Evolutionary conservation across 164 flowering plant genomes (phyloP).

Genomic region (Protea cynaroides): DNA sequence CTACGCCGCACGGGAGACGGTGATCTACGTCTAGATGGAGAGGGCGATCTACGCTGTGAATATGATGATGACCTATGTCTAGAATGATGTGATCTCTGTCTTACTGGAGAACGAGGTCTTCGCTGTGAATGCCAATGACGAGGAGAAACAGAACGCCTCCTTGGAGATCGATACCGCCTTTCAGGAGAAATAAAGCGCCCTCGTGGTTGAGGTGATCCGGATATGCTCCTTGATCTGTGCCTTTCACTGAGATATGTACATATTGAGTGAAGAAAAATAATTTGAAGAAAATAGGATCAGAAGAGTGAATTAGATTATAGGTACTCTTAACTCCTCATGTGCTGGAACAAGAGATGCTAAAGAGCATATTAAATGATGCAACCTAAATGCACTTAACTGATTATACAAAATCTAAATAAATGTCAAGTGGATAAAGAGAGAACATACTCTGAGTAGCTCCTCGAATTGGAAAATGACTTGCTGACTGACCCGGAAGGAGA

Average conservation of each 20-base stretch:
- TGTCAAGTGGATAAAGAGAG: not conserved
- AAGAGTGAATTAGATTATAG: no score
- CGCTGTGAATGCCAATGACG: slow-evolving; percentile 39
- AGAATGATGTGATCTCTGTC: not conserved
- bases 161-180: slow-evolving; percentile 34
- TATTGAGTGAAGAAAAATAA: not conserved
- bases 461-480: slow-evolving; percentile 50
- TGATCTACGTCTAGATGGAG: slow-evolving; percentile 37
- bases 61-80: slow-evolving; percentile 27
- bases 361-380: no score
- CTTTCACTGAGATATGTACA: slow-evolving; percentile 27
- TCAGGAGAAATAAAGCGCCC: slow-evolving; percentile 47
- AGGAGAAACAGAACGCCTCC: slow-evolving; percentile 51
- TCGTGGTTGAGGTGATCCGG: slow-evolving; percentile 50
- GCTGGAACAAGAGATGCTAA: no score
- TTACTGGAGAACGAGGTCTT: slow-evolving; percentile 41
- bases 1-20: slow-evolving; percentile 10
- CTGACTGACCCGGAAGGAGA: slow-evolving; percentile 42
- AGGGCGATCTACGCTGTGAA: no score
- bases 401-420: not conserved
- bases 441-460: slow-evolving; percentile 56
- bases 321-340: no score
- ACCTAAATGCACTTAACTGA: not conserved
- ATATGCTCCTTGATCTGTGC: slow-evolving; percentile 53
- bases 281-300: no score